Conservation (phyloP, 1,284 basidiomycete genomes). For the Boletellus deceptivus region DNA sequence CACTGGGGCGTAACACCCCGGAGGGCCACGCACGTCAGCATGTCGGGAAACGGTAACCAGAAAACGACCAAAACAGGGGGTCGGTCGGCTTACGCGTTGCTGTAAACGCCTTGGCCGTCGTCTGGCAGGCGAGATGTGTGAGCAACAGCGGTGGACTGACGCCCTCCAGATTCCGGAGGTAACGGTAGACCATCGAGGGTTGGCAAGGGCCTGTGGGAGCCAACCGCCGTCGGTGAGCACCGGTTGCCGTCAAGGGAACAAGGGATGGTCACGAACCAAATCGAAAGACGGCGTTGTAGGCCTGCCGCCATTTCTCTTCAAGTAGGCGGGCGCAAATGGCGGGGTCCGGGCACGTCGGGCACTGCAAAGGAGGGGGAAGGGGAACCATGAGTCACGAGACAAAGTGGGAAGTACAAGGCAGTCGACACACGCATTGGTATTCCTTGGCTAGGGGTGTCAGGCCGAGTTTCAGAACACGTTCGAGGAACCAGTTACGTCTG, state of each 20-base stretch:
- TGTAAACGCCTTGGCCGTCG: constrained; percentile 81
- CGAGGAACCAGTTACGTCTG: constrained; percentile 90
- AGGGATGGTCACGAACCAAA: constrained; percentile 57
- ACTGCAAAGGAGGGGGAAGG: constrained; percentile 44
- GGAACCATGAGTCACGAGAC: not conserved
- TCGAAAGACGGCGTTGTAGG: constrained; percentile 82
- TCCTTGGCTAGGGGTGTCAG: constrained; percentile 85
- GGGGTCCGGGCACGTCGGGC: constrained; percentile 81
- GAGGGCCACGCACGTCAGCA: no score
- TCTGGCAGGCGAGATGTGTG: constrained; percentile 84
- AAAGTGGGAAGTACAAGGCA: not conserved
- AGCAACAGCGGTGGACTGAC: constrained; percentile 77
- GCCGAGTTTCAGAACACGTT: constrained; percentile 89
- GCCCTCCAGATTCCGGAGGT: constrained; percentile 78
- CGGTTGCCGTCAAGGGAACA: no score
- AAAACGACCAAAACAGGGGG: not conserved
- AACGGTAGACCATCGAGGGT: constrained; percentile 87
- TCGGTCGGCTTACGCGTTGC: constrained; percentile 59
- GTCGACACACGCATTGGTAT: constrained; percentile 73
- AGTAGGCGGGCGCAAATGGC: constrained; percentile 78
- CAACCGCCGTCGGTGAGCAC: no score
- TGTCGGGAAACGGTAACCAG: no score
- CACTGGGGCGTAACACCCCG: constrained; percentile 28
- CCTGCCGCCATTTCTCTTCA: constrained; percentile 91
- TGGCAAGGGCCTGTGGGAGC: constrained; percentile 63